Evolutionary conservation across 1,284 basidiomycete species (phyloP), one percentile per base, ranked within the genome.

Genomic region (Pseudozyma sp.): DNA sequence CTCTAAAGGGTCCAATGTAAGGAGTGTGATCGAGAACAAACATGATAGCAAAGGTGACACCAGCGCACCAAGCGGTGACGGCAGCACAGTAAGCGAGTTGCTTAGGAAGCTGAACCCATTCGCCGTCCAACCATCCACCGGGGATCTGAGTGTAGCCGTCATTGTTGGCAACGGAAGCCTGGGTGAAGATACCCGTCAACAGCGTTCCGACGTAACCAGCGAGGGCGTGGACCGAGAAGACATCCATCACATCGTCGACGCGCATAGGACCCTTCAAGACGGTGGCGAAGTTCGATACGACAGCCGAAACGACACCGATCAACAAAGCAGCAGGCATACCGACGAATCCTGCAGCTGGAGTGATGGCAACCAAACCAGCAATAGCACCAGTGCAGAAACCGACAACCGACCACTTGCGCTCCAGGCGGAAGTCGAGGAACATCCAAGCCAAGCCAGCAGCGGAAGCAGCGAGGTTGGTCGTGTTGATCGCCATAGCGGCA

Each of bases 401-500:
- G 43, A 79, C 68, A 16, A 79, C 76, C 59, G 80, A 93, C 91
- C 91, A 97, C 86, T 93, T 92, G 66, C 90, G 88, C 84, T 94
- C 92, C 64, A 94, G 88, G 36, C 93, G 88, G 85, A 89, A 95
- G 86, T 95, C 94, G 76, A 96, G 89, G 68, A 93, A 86, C 85
- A 94, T 92, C 94, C 94, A 97, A n/a, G 91, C 89, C 63, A 94
- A 88, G 14, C 92, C 94, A 36, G 90, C 93, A 73, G 91, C 89
- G 1, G 90, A 89, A 19, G 91, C 91, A 36, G 81, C 79, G 5
- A 83, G 85, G 87, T 96, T 96, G 59, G 94, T 93, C 83, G 93
- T 93, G 90, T 93, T 93, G 59, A 93, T 89, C 9, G 94, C 92
- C 85, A 93, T 89, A 59, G 93, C 89, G 0, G 94, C 94, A 59